phyloP scores from a whole-genome alignment of 768 basidiomycete species.

The Strobilomyces confusus region DNA sequence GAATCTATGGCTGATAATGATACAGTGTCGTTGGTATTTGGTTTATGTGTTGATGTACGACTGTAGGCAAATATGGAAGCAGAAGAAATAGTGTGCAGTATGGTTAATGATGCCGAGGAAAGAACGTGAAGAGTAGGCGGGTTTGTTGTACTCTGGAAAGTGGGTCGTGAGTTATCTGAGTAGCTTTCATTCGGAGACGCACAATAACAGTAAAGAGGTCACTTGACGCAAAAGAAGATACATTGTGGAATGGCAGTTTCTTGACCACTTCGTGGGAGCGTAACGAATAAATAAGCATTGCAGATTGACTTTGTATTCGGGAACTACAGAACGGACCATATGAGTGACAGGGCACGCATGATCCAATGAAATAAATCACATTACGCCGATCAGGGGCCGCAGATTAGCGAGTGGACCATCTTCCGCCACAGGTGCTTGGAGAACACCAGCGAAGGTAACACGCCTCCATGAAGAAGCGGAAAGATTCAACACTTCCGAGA shows the following conservation, averaged over 20 bases:
- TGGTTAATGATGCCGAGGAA: slow-evolving; percentile 47
- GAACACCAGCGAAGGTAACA: slow-evolving; percentile 38
- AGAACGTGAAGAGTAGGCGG: slow-evolving; percentile 55
- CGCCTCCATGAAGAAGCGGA: slow-evolving; percentile 33
- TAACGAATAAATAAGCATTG: slow-evolving; percentile 41
- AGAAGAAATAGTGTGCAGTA: slow-evolving; percentile 47
- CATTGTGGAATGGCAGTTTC: slow-evolving; percentile 40
- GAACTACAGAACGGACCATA: slow-evolving; percentile 16
- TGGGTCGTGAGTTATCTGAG: background rate
- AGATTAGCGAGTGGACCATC: slow-evolving; percentile 31
- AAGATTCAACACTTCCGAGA: slow-evolving; percentile 54
- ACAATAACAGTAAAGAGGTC: slow-evolving; percentile 55
- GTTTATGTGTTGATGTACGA: slow-evolving; percentile 31
- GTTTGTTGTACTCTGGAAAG: slow-evolving; percentile 48
- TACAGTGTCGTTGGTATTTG: slow-evolving; percentile 38
- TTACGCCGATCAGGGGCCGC: slow-evolving; percentile 34
- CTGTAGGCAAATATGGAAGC: slow-evolving; percentile 44
- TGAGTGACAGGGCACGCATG: slow-evolving; percentile 2
- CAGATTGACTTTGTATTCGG: slow-evolving; percentile 18
- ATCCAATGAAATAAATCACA: slow-evolving; percentile 25
- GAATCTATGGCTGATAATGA: slow-evolving; percentile 35
- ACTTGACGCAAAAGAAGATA: slow-evolving; percentile 44
- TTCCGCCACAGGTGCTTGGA: slow-evolving; percentile 31
- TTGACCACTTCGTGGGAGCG: slow-evolving; percentile 49
- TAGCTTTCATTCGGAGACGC: slow-evolving; percentile 25